phyloP scores from a whole-genome alignment of 23 red algal genomes.

The Cyanidiococcus yangmingshanensis region DNA sequence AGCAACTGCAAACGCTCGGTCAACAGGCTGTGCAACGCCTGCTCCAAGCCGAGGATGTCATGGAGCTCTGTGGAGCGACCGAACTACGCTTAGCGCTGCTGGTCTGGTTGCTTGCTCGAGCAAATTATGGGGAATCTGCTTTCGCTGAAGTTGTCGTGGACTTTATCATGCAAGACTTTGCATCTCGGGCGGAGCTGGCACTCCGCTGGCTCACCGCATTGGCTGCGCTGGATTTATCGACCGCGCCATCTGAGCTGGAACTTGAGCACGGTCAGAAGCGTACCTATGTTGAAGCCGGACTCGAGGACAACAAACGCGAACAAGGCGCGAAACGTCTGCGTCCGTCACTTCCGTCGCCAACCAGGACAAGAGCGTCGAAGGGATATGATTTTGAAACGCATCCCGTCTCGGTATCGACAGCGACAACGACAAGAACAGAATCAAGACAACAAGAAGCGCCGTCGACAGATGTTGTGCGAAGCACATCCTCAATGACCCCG shows the following conservation, averaged over 20 bases:
- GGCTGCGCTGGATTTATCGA: neutral
- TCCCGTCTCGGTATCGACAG: neutral
- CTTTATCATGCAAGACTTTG: slow-evolving; percentile 7
- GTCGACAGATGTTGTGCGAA: neutral
- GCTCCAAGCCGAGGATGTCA: slow-evolving; percentile 1
- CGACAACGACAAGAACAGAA: neutral
- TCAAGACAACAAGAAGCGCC: neutral
- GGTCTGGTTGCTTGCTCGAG: neutral
- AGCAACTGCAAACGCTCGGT: neutral
- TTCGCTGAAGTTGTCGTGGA: neutral
- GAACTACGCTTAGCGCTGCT: neutral
- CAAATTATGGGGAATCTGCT: neutral
- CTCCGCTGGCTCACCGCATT: neutral
- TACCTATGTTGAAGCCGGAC: neutral
- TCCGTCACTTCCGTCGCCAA: too few relatives aligned
- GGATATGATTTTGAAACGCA: neutral
- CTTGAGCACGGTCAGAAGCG: neutral
- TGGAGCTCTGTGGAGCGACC: neutral
- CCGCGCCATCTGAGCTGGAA: neutral
- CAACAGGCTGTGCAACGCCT: neutral
- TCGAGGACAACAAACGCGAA: neutral
- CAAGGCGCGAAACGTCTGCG: neutral
- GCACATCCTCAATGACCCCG: neutral
- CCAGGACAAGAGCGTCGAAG: too few relatives aligned
- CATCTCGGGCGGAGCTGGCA: neutral